Base-by-base conservation (phyloP, 345 rosid species). In the Gossypium australe region DNA sequence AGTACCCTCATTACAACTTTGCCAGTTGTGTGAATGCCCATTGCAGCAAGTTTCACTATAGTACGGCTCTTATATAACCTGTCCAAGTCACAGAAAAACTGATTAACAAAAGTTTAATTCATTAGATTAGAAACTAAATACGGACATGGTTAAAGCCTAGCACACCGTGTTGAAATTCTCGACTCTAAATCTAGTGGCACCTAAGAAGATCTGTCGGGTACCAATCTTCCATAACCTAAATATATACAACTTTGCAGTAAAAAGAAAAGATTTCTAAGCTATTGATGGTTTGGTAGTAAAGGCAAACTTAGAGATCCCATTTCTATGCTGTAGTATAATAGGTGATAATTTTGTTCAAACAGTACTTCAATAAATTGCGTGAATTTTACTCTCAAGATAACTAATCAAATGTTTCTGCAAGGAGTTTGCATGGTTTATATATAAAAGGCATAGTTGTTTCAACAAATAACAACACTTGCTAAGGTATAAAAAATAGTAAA, bases 11-110 rank as follows among this genome's bases (percentile, higher is more conserved):
- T 82, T 77, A 89, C 88, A 78, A 82, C 85, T 83, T 86, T 95
- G 84, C 94, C 75, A 34, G 98, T 87, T 5, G 80, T 52, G 71
- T 83, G 89, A 76, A 86, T 87, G n/a, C 96, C 98, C 77, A 45
- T 75, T 60, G 97, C 95, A 16, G 93, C 97, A 75, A 89, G 78
- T 81, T 83, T 90, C 86, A 89, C 72, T 25, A 87, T 79, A 13
- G 84, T 82, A 62, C 94, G 92, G 27, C 87, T 84, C 49, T 77
- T 77, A 49, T 92, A 95, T 81, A 95, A 71, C 84, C 98, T 95
- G 85, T 10, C 69, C 9, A 72, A 24, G 55, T 83, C 44, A 71
- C 8, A 56, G 13, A 76, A 25, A 67, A n/a, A 18, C 9, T 56
- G 60, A 79, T 22, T 57, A 24, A 25, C 38, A 58, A 29, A 18